phyloP scores from a whole-genome alignment of 2,329 filamentous ascomycete species.

The Microcyclosporella mali region DNA sequence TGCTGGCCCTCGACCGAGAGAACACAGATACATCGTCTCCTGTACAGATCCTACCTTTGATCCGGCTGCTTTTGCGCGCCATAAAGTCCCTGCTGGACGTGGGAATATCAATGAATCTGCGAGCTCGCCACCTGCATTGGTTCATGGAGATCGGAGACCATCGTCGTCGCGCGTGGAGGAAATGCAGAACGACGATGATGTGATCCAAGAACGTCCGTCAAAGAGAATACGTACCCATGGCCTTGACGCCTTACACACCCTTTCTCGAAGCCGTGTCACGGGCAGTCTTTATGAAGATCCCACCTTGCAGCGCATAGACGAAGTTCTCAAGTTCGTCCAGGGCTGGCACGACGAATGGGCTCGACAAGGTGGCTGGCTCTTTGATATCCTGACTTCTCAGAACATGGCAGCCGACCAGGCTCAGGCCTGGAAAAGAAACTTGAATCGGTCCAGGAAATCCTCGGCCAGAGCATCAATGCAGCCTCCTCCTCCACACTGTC shows the following conservation, averaged over 20 bases:
- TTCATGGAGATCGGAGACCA: constrained; percentile 3
- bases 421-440: constrained; percentile 16
- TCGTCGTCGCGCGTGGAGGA: constrained; percentile 1
- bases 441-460: constrained; percentile 20
- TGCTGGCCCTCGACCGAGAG: constrained; percentile 10
- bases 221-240: constrained; percentile 17
- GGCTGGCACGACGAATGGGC: constrained; percentile 26
- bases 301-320: constrained; percentile 10
- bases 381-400: constrained; percentile 21
- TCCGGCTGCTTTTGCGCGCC: constrained; percentile 11
- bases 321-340: constrained; percentile 12
- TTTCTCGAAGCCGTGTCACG: neutral
- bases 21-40: constrained; percentile 20
- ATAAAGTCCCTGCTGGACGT: constrained; percentile 6
- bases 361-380: constrained; percentile 28
- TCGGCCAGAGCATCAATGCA: constrained; percentile 25
- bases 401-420: constrained; percentile 11
- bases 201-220: constrained; percentile 11
- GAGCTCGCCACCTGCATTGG: constrained; percentile 7
- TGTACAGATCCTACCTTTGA: constrained; percentile 18
- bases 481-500: constrained; percentile 21
- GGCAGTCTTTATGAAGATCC: constrained; percentile 13
- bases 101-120: constrained; percentile 3
- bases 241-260: constrained; percentile 3
- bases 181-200: constrained; percentile 13